Evolutionary conservation across 495 filamentous ascomycete genomes (phyloP), one percentile per base, ranked within the genome.

Genomic region (Trichoderma asperelloides): DNA sequence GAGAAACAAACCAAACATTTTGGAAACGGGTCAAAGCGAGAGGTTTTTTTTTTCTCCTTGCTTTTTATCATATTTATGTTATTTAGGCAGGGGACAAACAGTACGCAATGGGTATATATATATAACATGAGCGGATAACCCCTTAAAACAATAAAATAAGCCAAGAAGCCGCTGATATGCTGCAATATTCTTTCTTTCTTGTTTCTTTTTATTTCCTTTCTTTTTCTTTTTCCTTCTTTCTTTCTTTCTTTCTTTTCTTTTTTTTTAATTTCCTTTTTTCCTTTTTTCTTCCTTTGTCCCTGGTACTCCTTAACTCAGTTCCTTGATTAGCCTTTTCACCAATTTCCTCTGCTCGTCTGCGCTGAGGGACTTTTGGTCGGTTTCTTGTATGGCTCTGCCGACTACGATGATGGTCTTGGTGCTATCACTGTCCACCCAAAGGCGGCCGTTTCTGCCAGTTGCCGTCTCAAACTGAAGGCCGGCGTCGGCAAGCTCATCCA

Each of bases 401-500:
- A 97, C 88, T 7, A 86, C 81, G 63, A 97, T 72, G 45, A 80
- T 72, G 11, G 90, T 92, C 68, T 80, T 85, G 75, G 80, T 84
- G 62, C 82, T 88, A 16, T 87, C 89, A 63, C 88, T 86, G 70
- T 91, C 86, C 21, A 98, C 88, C 95, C 95, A 97, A 43, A 97
- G 84, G 79, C 85, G 89, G 25, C 95, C 95, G 76, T 98, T 98
- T 74, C 93, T 87, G 27, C 96, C 96, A 30, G 97, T 91, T 4
- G 95, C 95, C 68, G 95, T 88, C 81, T 98, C 95, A 77, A 97
- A 98, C 64, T 85, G 84, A 55, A 94, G 79, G 63, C 88, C 81
- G 55, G 87, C 90, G 71, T 84, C 87, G 18, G 88, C 93, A n/a
- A 98, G 77, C 71, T 92, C 90, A 68, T 96, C 91, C 63, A 98